Evolutionary conservation across 1,139 yeast genomes (phyloP).

Genomic region (Yamadazyma spencermartinsiae): DNA sequence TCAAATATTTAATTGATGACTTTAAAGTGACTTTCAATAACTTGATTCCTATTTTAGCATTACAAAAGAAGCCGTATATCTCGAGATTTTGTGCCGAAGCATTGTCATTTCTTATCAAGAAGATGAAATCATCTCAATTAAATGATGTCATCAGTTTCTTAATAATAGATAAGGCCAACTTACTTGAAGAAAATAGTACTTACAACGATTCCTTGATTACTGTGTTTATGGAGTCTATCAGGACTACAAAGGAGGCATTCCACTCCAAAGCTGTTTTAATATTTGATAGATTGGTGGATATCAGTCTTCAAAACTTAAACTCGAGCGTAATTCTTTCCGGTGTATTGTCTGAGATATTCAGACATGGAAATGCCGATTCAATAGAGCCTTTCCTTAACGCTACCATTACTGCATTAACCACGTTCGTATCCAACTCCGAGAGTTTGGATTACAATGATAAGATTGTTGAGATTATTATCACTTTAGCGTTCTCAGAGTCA

Average conservation of each 20-base stretch:
- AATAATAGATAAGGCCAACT: constrained; percentile 44
- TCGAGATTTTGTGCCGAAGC: constrained; percentile 91
- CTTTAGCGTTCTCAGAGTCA: constrained; percentile 64
- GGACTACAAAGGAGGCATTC: constrained; percentile 66
- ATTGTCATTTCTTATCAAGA: constrained; percentile 76
- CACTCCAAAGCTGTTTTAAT: constrained; percentile 69
- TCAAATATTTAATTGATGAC: constrained; percentile 61
- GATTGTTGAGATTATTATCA: constrained; percentile 33
- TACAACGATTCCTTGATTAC: constrained; percentile 59
- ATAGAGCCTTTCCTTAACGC: constrained; percentile 44
- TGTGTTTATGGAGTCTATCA: constrained; percentile 73
- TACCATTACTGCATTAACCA: constrained; percentile 11
- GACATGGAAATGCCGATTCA: constrained; percentile 59
- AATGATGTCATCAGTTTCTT: constrained; percentile 49
- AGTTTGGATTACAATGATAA: constrained; percentile 11
- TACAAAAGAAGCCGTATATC: constrained; percentile 58
- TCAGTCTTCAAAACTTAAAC: constrained; percentile 25
- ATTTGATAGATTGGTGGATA: constrained; percentile 43
- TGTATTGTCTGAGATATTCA: constrained; percentile 57
- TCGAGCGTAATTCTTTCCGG: constrained; percentile 49
- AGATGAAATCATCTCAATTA: constrained; percentile 55
- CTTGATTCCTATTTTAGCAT: constrained; percentile 62
- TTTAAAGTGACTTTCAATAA: constrained; percentile 66
- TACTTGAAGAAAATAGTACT: constrained; percentile 33
- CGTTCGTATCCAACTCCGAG: neutral